Conservation (phyloP, 2,329 filamentous ascomycete species). For the Ascochyta viciae-villosae region DNA sequence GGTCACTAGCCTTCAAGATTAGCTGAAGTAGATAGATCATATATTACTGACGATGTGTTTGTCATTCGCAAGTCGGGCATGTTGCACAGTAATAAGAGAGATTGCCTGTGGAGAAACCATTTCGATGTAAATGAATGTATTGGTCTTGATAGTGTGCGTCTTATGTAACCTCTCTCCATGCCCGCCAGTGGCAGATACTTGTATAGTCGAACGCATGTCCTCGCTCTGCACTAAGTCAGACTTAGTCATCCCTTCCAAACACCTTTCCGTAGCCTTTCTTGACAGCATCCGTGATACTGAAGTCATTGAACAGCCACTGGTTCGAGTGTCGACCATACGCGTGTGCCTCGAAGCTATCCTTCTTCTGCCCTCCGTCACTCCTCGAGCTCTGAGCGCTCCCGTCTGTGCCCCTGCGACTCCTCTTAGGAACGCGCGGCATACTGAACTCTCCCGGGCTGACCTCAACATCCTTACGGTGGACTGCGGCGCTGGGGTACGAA, state of each 20-base stretch:
- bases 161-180: no score
- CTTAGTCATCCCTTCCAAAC: conserved; percentile 27
- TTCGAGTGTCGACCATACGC: conserved; percentile 48
- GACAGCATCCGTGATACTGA: conserved; percentile 44
- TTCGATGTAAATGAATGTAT: no score
- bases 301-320: conserved; percentile 50
- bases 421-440: conserved; percentile 32
- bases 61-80: no score
- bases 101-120: no score
- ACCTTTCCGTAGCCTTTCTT: conserved; percentile 41
- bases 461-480: conserved; percentile 27
- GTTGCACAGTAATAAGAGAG: no score
- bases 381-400: conserved; percentile 20
- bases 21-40: no score
- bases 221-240: no score
- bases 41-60: no score
- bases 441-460: conserved; percentile 37
- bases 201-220: no score
- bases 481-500: conserved; percentile 21
- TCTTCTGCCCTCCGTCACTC: conserved; percentile 23
- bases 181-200: no score
- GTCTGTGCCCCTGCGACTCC: conserved; percentile 27
- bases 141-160: no score
- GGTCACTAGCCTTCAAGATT: no score
- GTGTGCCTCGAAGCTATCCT: conserved; percentile 33